Percentiles rank a stretch among this genome's conserved stretches.
Conservation (phyloP, 129 eudicot species). For the Centrapalus pauciflorus region DNA sequence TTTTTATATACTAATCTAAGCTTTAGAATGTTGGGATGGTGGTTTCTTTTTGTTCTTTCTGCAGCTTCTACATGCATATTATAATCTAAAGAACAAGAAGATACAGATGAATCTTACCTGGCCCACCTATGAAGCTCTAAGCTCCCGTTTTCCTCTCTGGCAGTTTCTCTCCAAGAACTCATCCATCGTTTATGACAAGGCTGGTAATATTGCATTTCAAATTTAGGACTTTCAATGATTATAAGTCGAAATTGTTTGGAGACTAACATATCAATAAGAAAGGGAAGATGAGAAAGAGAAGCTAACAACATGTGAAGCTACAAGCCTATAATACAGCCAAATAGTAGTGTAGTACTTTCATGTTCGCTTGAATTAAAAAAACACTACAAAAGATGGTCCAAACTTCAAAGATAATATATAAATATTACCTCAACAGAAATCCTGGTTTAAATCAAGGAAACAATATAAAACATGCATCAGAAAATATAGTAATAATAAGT, state of each 20-base stretch:
- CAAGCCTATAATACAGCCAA: conserved; percentile 27
- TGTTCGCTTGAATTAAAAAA: conserved; percentile 14
- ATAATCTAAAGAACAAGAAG: background rate
- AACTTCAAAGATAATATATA: background rate
- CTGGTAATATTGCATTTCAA: background rate
- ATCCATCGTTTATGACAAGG: background rate
- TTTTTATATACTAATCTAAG: conserved; percentile 17
- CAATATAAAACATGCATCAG: background rate
- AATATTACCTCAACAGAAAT: background rate
- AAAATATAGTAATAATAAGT: background rate
- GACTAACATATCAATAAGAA: too few species aligned
- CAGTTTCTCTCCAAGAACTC: background rate
- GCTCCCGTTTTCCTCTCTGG: background rate
- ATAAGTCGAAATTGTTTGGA: too few species aligned
- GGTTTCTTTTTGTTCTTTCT: conserved; percentile 48
- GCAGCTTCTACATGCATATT: conserved; percentile 23
- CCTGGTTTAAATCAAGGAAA: conserved; percentile 12
- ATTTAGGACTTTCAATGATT: too few species aligned
- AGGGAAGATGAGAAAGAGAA: background rate
- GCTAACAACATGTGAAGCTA: conserved; percentile 27
- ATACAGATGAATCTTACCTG: background rate
- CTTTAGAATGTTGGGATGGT: conserved; percentile 27
- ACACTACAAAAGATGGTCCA: conserved; percentile 14
- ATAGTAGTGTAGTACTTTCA: conserved; percentile 35
- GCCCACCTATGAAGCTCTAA: background rate